These are phyloP conservation scores for Strobilomyces echinocephalus DNA, from an alignment of 768 basidiomycete genomes.

Conservation along the genomic window DNA sequence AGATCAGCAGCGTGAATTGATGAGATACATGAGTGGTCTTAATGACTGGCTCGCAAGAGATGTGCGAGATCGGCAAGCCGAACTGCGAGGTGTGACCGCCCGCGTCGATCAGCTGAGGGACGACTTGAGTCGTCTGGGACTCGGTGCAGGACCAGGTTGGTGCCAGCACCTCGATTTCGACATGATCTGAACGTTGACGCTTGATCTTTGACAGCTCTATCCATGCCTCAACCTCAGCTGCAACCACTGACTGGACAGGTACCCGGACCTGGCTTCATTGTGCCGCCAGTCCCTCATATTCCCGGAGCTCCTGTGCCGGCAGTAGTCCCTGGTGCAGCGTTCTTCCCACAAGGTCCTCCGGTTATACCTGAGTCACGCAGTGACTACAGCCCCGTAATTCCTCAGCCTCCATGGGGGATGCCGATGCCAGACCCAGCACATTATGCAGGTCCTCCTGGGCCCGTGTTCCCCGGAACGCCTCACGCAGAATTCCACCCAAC, in stretches of 20 bases:
- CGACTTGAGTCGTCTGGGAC: conserved; percentile 42
- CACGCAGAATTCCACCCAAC: conserved; percentile 5
- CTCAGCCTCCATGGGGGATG: conserved; percentile 15
- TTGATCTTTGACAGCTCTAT: conserved; percentile 11
- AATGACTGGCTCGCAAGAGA: conserved; percentile 80
- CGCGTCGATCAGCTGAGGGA: conserved; percentile 49
- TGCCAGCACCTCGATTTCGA: background rate
- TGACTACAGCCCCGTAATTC: conserved; percentile 23
- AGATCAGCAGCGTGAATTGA: conserved; percentile 74
- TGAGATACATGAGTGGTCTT: conserved; percentile 70
- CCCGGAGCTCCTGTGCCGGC: conserved; percentile 12
- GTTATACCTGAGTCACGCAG: conserved; percentile 16
- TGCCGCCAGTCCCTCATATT: conserved; percentile 22
- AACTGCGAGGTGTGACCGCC: conserved; percentile 60
- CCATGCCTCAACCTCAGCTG: conserved; percentile 22
- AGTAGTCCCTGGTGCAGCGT: conserved; percentile 17
- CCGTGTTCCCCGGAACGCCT: conserved; percentile 35
- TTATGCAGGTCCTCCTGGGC: conserved; percentile 12
- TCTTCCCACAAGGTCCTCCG: conserved; percentile 17
- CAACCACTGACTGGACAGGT: conserved; percentile 8
- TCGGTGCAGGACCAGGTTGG: conserved; percentile 40
- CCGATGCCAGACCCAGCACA: conserved; percentile 23
- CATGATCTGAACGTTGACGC: background rate
- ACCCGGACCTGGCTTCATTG: conserved; percentile 12
- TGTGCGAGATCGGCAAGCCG: conserved; percentile 72